These are phyloP conservation scores for Chalciporus sphaerocephalus DNA, from an alignment of 768 basidiomycete species.

Conservation along the genomic window DNA sequence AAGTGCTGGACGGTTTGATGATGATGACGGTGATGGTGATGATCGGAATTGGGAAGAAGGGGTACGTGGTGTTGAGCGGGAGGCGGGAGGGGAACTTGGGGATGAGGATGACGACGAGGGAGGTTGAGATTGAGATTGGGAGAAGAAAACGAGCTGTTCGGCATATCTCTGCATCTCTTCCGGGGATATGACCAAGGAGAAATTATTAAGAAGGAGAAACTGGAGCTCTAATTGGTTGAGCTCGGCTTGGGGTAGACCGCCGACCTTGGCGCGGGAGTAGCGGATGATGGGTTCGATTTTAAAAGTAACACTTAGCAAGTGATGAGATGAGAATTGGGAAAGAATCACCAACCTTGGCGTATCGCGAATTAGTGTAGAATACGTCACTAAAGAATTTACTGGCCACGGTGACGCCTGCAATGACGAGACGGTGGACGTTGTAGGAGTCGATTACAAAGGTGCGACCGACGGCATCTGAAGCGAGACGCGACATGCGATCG, in stretches of 20 bases:
- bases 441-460: constrained; percentile 93
- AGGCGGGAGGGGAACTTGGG: constrained; percentile 17
- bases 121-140: constrained; percentile 43
- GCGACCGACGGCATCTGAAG: constrained; percentile 38
- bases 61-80: constrained; percentile 13
- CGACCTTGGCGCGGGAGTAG: constrained; percentile 59
- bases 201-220: constrained; percentile 95
- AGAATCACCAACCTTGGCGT: constrained; percentile 77
- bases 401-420: constrained; percentile 98
- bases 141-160: constrained; percentile 78
- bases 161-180: constrained; percentile 96
- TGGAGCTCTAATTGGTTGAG: constrained; percentile 97
- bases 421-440: constrained; percentile 95
- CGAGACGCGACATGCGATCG: constrained; percentile 78
- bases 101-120: constrained; percentile 23
- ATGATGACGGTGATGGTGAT: constrained; percentile 9
- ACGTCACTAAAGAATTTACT: constrained; percentile 99
- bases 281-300: constrained; percentile 1
- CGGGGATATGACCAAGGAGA: constrained; percentile 78
- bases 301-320: neutral
- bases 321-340: constrained; percentile 4
- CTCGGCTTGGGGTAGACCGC: constrained; percentile 87
- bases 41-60: constrained; percentile 21
- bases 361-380: constrained; percentile 97
- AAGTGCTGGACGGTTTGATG: constrained; percentile 38